Percentiles rank a stretch among this genome's conserved stretches.
These are phyloP conservation scores for Zasmidium angulare DNA, from an alignment of 2,329 filamentous ascomycete species.

Conservation along the genomic window DNA sequence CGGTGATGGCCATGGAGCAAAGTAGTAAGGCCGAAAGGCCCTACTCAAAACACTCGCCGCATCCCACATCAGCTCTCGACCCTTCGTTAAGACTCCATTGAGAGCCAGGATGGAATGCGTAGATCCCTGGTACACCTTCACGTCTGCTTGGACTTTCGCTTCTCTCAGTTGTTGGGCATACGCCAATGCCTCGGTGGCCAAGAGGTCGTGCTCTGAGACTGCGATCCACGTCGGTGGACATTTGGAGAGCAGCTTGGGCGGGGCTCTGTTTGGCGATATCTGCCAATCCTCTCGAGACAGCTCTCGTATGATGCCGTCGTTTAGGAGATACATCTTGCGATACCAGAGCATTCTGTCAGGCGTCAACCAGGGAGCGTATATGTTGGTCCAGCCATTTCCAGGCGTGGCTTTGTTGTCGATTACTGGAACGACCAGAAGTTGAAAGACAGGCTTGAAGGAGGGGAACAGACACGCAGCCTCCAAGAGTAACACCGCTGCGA, in stretches of 20 bases:
- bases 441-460: constrained; percentile 18
- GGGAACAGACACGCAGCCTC: constrained; percentile 22
- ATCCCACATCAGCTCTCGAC: constrained; percentile 21
- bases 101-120: constrained; percentile 21
- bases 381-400: constrained; percentile 22
- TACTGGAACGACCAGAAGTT: constrained; percentile 20
- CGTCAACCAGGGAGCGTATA: constrained; percentile 22
- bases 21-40: constrained; percentile 16
- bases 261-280: constrained; percentile 21
- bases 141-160: constrained; percentile 12
- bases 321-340: constrained; percentile 20
- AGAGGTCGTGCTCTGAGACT: constrained; percentile 20
- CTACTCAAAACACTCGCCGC: constrained; percentile 16
- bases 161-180: constrained; percentile 18
- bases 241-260: constrained; percentile 18
- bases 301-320: background rate
- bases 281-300: constrained; percentile 21
- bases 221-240: constrained; percentile 22
- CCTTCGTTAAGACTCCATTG: constrained; percentile 18
- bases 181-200: constrained; percentile 20
- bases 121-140: constrained; percentile 22
- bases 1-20: constrained; percentile 6
- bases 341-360: constrained; percentile 20
- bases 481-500: constrained; percentile 20
- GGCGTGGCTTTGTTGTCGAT: constrained; percentile 21